A percentile compares a stretch with the other conserved stretches of the same genome.
Conservation (phyloP, 2,329 filamentous ascomycete species). For the Penicillium sclerotigenum region DNA sequence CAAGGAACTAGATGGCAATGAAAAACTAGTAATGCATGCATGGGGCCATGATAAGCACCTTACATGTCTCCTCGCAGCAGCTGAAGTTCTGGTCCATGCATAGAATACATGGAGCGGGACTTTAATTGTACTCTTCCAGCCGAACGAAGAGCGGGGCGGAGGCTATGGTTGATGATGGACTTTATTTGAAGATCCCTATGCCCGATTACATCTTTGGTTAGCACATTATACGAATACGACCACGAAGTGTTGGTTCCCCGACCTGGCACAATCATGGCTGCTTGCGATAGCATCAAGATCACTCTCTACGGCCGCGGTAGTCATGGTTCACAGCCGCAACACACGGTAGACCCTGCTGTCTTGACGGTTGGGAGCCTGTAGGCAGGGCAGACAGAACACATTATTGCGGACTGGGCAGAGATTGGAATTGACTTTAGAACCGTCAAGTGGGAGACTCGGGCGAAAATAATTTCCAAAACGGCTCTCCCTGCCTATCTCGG, state of each 20-base stretch:
- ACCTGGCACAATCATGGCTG: slow-evolving; percentile 43
- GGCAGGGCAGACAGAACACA: slow-evolving; percentile 59
- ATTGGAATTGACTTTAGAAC: slow-evolving; percentile 56
- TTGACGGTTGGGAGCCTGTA: slow-evolving; percentile 59
- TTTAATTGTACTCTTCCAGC: slow-evolving; percentile 64
- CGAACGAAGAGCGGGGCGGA: slow-evolving; percentile 61
- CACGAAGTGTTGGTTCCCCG: slow-evolving; percentile 42
- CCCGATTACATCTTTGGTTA: slow-evolving; percentile 57
- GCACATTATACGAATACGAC: slow-evolving; percentile 52
- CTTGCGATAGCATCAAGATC: slow-evolving; percentile 48
- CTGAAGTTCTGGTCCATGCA: slow-evolving; percentile 48
- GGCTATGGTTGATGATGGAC: slow-evolving; percentile 61
- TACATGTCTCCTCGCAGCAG: slow-evolving; percentile 53
- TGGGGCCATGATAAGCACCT: slow-evolving; percentile 63
- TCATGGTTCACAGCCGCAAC: slow-evolving; percentile 57
- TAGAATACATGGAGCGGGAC: slow-evolving; percentile 59
- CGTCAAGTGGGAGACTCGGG: slow-evolving; percentile 45
- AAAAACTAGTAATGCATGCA: slow-evolving; percentile 60
- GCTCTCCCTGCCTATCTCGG: not conserved
- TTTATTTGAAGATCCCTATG: slow-evolving; percentile 51
- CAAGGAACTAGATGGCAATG: slow-evolving; percentile 48
- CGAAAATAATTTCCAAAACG: slow-evolving; percentile 40
- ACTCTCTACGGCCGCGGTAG: slow-evolving; percentile 59
- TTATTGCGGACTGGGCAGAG: slow-evolving; percentile 55
- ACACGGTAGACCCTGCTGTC: slow-evolving; percentile 58